Evolutionary conservation across 306 rosid species (phyloP), one percentile per base, ranked within the genome.

Genomic region (Sphenostylis stenocarpa): DNA sequence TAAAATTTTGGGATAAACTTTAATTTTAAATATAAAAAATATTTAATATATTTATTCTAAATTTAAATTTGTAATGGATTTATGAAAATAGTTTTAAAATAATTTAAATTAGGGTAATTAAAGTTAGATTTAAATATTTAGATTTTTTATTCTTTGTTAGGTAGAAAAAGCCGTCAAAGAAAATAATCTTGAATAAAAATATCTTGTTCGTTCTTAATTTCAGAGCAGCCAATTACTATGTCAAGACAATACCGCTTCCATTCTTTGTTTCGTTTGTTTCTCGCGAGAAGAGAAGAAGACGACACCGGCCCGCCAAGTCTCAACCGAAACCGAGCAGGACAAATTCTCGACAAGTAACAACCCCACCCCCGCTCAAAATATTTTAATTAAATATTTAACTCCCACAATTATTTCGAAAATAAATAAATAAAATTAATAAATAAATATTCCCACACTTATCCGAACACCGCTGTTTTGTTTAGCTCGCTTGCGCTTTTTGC

Each of bases 241-340:
- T 60, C 41, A 61, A 33, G 29, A 17, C 9, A 57, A 36, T 10
- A 11, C 13, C 12, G 69, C 17, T 4, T 10, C 15, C 29, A 36
- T 38, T 63, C 7, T 12, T 17, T 19, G 12, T 2, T 41, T 45
- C 17, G 31, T 56, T 56, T 56, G 0, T 67, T 24, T 67, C 55
- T 67, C 55, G 72, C 21, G 38, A 67, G 20, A 64, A 17, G 17
- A 64, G 49, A 65, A 21, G 71, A 61, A 4, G 6, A 65, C 33
- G 71, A 39, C 20, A 65, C 19, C 51, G 34, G 28, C 29, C 49
- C 70, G 70, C 78, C 58, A 44, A 44, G 44, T 20, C 70, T 19
- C 60, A 60, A 74, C 47, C 1, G 20, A 58, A 57, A 26, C 17
- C 1, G 15, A 6, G 17, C 31, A 39, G 15, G n/a, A 24, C 19